Evolutionary conservation across 2,329 filamentous ascomycete species (phyloP).

Genomic region (Acephala macrosclerotiorum): DNA sequence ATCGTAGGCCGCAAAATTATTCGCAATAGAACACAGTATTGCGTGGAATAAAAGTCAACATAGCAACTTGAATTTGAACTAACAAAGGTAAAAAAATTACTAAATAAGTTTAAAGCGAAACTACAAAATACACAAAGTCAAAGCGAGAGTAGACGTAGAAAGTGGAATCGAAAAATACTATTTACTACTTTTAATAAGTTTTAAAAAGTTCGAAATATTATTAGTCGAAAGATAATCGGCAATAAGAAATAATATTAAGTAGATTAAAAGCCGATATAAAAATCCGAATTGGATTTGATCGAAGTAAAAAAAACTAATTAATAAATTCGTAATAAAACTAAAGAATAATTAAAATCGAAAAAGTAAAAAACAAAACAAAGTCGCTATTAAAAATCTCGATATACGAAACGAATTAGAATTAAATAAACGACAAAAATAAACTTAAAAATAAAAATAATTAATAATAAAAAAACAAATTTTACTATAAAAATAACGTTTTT

Average conservation of each 20-base stretch:
- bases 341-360: neutral
- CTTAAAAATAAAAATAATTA: neutral
- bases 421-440: neutral
- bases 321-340: neutral
- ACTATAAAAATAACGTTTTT: neutral
- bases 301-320: slow-evolving; percentile 1
- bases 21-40: neutral
- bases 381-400: neutral
- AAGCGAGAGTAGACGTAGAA: neutral
- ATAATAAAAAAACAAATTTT: neutral
- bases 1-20: neutral
- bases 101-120: neutral
- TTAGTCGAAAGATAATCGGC: neutral
- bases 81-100: neutral
- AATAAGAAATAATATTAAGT: neutral
- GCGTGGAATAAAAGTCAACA: neutral
- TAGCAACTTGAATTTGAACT: neutral
- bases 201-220: neutral
- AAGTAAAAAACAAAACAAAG: neutral
- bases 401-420: neutral
- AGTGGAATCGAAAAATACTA: neutral
- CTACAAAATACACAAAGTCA: slow-evolving; percentile 5
- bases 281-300: neutral
- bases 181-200: neutral
- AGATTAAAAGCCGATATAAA: neutral